A percentile compares a stretch with the other conserved stretches of the same genome.
These are phyloP conservation scores for Rhizophora apiculata DNA, from an alignment of 345 rosid species.

Conservation along the genomic window DNA sequence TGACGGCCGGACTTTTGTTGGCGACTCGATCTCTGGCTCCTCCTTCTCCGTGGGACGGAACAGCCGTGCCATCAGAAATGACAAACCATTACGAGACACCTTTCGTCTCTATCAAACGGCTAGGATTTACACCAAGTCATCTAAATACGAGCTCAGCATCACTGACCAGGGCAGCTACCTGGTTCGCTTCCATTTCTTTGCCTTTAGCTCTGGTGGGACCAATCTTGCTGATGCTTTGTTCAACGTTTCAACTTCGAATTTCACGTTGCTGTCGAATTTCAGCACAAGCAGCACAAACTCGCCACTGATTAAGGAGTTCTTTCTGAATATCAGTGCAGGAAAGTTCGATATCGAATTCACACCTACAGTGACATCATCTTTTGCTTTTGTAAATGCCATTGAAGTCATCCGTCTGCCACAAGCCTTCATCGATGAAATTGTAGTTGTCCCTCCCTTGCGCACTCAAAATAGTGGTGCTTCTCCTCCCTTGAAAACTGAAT, in stretches of 20 bases:
- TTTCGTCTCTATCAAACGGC: constrained; percentile 43
- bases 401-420: constrained; percentile 6
- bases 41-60: constrained; percentile 7
- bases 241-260: constrained; percentile 36
- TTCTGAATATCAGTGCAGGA: constrained; percentile 21
- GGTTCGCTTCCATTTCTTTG: constrained; percentile 46
- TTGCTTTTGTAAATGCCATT: constrained; percentile 15
- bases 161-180: constrained; percentile 29
- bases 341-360: constrained; percentile 18
- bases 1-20: constrained; percentile 13
- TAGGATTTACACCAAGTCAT: constrained; percentile 34
- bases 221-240: constrained; percentile 38
- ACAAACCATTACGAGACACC: neutral
- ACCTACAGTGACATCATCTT: neutral
- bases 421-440: neutral
- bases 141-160: constrained; percentile 36
- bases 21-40: constrained; percentile 11
- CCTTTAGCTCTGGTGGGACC: constrained; percentile 12
- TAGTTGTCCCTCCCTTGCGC: neutral
- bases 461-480: neutral
- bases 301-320: constrained; percentile 41
- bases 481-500: no score
- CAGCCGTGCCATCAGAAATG: constrained; percentile 2
- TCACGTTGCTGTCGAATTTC: constrained; percentile 30
- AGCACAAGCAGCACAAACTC: constrained; percentile 5